phyloP scores from a whole-genome alignment of 768 basidiomycete genomes.

The Tylopilus felleus region DNA sequence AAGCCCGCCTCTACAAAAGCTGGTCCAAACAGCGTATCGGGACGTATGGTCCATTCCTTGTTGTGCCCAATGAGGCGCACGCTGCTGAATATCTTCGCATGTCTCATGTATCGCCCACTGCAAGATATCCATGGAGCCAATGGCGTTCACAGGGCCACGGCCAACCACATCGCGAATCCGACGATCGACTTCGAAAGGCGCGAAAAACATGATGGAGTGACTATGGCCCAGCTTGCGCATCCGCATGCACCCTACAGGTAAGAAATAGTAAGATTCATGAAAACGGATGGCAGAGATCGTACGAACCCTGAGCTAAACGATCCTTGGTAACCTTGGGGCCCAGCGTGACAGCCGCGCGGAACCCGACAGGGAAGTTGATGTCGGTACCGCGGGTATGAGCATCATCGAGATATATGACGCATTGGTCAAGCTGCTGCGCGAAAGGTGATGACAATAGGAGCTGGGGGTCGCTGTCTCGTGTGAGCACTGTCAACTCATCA shows the following conservation, averaged over 20 bases:
- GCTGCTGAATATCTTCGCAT: constrained; percentile 38
- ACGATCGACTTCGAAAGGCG: constrained; percentile 43
- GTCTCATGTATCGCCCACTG: constrained; percentile 46
- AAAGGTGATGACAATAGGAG: constrained; percentile 33
- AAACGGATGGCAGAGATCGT: neutral
- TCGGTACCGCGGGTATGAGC: constrained; percentile 20
- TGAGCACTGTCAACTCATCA: constrained; percentile 34
- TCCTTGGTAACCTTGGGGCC: constrained; percentile 17
- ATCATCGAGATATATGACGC: constrained; percentile 19
- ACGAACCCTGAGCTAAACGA: constrained; percentile 16
- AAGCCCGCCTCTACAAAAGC: constrained; percentile 9
- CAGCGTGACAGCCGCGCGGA: constrained; percentile 16
- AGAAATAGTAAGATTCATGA: neutral
- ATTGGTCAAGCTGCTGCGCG: constrained; percentile 32
- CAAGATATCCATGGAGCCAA: constrained; percentile 35
- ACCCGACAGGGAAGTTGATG: constrained; percentile 14
- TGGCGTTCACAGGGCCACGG: constrained; percentile 1
- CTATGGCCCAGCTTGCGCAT: constrained; percentile 49
- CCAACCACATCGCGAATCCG: constrained; percentile 32
- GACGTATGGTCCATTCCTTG: constrained; percentile 39
- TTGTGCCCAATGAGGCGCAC: constrained; percentile 42
- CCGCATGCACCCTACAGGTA: constrained; percentile 48
- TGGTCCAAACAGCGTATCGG: constrained; percentile 25
- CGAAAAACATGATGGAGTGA: constrained; percentile 49
- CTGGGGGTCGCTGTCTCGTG: constrained; percentile 28